Percentiles rank a stretch among this genome's conserved stretches.
phyloP scores from a whole-genome alignment of 2,329 filamentous ascomycete species.

The Fusarium mangiferae region DNA sequence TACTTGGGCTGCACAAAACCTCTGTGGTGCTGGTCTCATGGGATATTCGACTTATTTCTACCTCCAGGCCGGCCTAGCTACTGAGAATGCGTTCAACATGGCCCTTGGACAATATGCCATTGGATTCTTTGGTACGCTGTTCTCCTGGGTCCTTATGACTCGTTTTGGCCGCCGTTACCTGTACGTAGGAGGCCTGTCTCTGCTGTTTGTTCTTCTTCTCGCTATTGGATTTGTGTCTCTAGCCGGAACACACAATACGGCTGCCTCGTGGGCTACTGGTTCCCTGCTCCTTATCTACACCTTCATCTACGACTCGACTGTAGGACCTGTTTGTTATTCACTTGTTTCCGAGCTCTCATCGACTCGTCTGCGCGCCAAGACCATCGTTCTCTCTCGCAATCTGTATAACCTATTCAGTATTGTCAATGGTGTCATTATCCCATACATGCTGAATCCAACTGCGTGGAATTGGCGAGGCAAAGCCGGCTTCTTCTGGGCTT shows the following conservation, averaged over 20 bases:
- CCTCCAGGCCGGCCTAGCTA: conserved; percentile 52
- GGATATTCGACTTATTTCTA: conserved; percentile 57
- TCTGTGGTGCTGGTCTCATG: conserved; percentile 49
- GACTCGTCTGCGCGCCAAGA: conserved; percentile 49
- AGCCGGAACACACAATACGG: conserved; percentile 39
- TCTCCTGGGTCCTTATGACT: conserved; percentile 49
- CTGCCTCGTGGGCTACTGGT: conserved; percentile 58
- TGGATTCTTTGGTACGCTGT: conserved; percentile 52
- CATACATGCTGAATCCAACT: conserved; percentile 40
- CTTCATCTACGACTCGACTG: conserved; percentile 50
- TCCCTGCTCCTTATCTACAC: conserved; percentile 55
- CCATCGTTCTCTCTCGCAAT: conserved; percentile 45
- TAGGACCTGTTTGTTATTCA: conserved; percentile 77
- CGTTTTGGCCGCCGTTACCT: conserved; percentile 12
- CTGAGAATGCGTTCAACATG: conserved; percentile 50
- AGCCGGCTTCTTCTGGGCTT: conserved; percentile 38
- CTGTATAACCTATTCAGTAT: conserved; percentile 42
- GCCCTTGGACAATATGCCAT: conserved; percentile 48
- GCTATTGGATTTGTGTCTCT: neutral
- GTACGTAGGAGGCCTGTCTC: conserved; percentile 52
- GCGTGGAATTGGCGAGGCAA: conserved; percentile 38
- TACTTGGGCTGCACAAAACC: conserved; percentile 51
- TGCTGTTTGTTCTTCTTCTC: neutral
- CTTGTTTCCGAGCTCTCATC: conserved; percentile 52
- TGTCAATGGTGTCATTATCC: conserved; percentile 26